Percentiles rank a stretch among this genome's conserved stretches.
phyloP scores from a whole-genome alignment of 768 basidiomycete genomes.

The Tricholoma hemisulphureum region DNA sequence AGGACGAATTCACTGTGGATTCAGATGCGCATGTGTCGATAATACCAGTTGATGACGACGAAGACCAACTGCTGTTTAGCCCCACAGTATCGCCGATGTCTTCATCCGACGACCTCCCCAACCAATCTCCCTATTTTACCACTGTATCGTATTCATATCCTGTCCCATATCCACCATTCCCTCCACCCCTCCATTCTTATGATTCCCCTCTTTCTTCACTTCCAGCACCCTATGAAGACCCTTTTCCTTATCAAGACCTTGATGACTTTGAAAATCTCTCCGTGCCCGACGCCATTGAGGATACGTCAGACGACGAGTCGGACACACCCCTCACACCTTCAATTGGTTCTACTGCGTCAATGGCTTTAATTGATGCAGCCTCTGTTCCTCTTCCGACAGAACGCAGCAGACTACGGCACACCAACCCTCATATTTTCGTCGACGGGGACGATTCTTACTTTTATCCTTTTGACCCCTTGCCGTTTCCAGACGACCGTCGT shows the following conservation, averaged over 20 bases:
- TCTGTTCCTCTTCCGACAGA: constrained; percentile 50
- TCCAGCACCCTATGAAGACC: constrained; percentile 46
- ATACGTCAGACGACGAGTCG: constrained; percentile 83
- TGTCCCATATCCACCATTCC: constrained; percentile 62
- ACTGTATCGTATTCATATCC: constrained; percentile 54
- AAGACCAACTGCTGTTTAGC: constrained; percentile 61
- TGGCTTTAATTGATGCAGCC: constrained; percentile 51
- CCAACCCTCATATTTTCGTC: constrained; percentile 60
- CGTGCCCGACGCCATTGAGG: constrained; percentile 80
- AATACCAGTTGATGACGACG: constrained; percentile 57
- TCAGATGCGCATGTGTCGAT: constrained; percentile 46
- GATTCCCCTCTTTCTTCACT: constrained; percentile 47
- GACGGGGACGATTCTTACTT: constrained; percentile 59
- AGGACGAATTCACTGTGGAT: constrained; percentile 51
- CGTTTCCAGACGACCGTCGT: constrained; percentile 55
- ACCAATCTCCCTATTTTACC: constrained; percentile 46
- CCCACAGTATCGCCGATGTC: constrained; percentile 70
- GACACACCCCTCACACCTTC: constrained; percentile 66
- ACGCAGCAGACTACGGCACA: constrained; percentile 46
- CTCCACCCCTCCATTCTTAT: constrained; percentile 54
- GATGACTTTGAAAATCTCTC: constrained; percentile 69
- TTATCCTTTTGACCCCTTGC: constrained; percentile 67
- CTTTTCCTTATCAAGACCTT: constrained; percentile 60
- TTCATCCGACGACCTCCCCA: constrained; percentile 72
- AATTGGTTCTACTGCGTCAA: constrained; percentile 54